A percentile compares a stretch with the other conserved stretches of the same genome.
These are phyloP conservation scores for Papiliotrema flavescens DNA, from an alignment of 1,284 basidiomycete species.

Conservation along the genomic window DNA sequence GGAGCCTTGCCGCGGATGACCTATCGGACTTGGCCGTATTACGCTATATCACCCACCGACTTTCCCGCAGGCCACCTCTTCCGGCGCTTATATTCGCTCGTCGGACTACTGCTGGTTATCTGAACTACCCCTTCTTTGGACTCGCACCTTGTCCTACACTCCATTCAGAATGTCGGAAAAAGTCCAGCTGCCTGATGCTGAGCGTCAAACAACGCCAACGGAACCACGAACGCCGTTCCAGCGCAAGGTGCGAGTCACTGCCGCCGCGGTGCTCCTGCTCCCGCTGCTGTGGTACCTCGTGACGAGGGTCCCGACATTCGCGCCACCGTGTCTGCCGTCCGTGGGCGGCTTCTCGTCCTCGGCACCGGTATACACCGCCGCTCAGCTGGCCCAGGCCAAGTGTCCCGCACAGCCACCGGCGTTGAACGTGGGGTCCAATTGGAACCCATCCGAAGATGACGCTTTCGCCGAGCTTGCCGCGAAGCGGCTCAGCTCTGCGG, in stretches of 20 bases:
- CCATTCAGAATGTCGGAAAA: too few species aligned
- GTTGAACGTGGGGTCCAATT: conserved; percentile 32
- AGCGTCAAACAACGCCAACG: too few species aligned
- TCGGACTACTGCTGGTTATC: too few species aligned
- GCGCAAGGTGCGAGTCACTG: background rate
- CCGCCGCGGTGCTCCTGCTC: background rate
- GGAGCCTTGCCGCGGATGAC: too few species aligned
- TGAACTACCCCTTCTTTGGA: too few species aligned
- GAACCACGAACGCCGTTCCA: too few species aligned
- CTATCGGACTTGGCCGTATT: background rate
- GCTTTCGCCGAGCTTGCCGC: conserved; percentile 38
- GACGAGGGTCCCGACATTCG: background rate
- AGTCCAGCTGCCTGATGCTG: too few species aligned
- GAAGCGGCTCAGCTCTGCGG: conserved; percentile 38
- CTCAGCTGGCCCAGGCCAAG: conserved; percentile 18
- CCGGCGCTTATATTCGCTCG: too few species aligned
- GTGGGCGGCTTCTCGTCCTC: background rate
- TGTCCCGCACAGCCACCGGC: conserved; percentile 38
- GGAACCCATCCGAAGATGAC: conserved; percentile 34
- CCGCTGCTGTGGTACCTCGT: background rate
- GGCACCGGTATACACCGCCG: background rate
- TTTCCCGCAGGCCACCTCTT: too few species aligned
- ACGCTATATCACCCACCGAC: background rate
- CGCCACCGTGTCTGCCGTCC: background rate
- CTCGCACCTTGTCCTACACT: too few species aligned